These are phyloP conservation scores for Jaapia argillacea DNA, from an alignment of 768 basidiomycete genomes.

Conservation along the genomic window DNA sequence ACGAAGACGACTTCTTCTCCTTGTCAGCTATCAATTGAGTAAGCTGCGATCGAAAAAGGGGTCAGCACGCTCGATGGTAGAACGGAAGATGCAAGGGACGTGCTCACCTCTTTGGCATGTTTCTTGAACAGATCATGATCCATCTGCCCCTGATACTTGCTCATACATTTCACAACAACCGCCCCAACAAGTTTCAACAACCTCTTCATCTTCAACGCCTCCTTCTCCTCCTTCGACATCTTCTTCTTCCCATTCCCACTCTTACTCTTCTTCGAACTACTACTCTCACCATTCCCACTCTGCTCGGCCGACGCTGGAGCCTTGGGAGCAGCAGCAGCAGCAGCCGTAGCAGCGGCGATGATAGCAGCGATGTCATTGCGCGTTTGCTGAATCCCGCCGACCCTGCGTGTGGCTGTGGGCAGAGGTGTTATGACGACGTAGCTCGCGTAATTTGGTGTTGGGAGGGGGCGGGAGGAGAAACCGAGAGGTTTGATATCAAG, in stretches of 20 bases:
- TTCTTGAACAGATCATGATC: conserved; percentile 84
- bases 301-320: conserved; percentile 13
- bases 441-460: background rate
- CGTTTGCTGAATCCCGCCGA: too few species aligned
- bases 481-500: conserved; percentile 17
- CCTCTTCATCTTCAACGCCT: conserved; percentile 71
- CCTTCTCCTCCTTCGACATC: conserved; percentile 45
- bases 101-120: conserved; percentile 87
- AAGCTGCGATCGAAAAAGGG: conserved; percentile 38
- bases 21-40: conserved; percentile 85
- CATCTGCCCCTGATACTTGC: conserved; percentile 71
- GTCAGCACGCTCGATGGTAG: background rate
- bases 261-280: conserved; percentile 9
- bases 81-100: conserved; percentile 11
- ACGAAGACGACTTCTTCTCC: conserved; percentile 86
- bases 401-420: conserved; percentile 4
- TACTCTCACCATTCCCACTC: too few species aligned
- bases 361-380: conserved; percentile 27
- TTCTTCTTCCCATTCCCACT: conserved; percentile 28
- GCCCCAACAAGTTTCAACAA: conserved; percentile 76
- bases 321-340: conserved; percentile 10
- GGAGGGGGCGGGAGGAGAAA: background rate
- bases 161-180: conserved; percentile 90
- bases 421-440: too few species aligned
- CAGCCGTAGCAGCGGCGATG: conserved; percentile 30